Conservation (phyloP, 2,329 filamentous ascomycete genomes). For the Colletotrichum cereale region DNA sequence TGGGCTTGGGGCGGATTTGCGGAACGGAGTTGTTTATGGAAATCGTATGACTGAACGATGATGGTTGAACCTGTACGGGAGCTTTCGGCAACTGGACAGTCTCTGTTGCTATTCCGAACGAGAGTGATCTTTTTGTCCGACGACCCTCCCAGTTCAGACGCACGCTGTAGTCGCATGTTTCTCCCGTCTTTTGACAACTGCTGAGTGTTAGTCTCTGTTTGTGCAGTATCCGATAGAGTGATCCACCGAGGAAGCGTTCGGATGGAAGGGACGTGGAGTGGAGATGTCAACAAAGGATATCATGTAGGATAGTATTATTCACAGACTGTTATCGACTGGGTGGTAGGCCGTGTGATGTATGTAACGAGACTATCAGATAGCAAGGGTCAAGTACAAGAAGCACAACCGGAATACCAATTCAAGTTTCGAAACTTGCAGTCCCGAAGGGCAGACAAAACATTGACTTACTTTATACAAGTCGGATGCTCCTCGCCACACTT, state of each 20-base stretch:
- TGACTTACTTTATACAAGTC: conserved; percentile 71
- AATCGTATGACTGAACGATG: conserved; percentile 51
- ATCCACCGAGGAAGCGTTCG: background rate
- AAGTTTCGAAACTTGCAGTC: background rate
- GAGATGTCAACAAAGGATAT: background rate
- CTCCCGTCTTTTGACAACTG: conserved; percentile 76
- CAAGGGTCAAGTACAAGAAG: background rate
- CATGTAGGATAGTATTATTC: background rate
- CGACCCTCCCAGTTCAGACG: conserved; percentile 85
- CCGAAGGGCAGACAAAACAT: background rate
- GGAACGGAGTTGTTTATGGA: background rate
- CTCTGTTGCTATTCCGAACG: conserved; percentile 48
- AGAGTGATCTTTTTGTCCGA: conserved; percentile 67
- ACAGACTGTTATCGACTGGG: background rate
- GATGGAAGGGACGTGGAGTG: background rate
- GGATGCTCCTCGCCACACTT: conserved; percentile 87
- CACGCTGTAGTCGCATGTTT: conserved; percentile 84
- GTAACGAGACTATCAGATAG: background rate
- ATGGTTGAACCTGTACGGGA: conserved; percentile 49
- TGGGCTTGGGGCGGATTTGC: conserved; percentile 11
- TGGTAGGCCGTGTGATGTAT: background rate
- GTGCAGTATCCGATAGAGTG: background rate
- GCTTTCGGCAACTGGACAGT: conserved; percentile 43
- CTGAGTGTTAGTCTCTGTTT: background rate
- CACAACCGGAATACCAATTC: background rate